phyloP scores from a whole-genome alignment of 148 eudicot species.

The Chenopodium quinoa region DNA sequence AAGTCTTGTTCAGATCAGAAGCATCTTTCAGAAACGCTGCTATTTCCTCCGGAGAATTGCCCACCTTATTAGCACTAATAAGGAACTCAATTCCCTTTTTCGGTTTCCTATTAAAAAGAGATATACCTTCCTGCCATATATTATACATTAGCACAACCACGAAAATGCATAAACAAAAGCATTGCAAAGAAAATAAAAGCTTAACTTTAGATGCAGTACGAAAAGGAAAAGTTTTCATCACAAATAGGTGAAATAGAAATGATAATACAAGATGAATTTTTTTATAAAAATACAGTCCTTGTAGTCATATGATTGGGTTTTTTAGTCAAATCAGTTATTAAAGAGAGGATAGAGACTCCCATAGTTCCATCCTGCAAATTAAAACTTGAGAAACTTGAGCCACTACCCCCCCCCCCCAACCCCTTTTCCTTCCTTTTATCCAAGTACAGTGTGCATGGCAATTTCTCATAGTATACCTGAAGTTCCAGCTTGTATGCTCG shows the following conservation, averaged over 20 bases:
- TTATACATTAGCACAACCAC: conserved; percentile 32
- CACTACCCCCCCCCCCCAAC: background rate
- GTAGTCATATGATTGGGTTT: background rate
- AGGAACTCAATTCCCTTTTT: conserved; percentile 95
- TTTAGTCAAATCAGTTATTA: background rate
- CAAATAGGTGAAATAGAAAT: too few relatives aligned
- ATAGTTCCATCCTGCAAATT: too few relatives aligned
- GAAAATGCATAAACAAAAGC: background rate
- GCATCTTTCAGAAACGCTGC: conserved; percentile 84
- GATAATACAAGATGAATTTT: background rate
- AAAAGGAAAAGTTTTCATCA: background rate
- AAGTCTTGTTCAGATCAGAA: conserved; percentile 74
- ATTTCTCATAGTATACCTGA: conserved; percentile 52
- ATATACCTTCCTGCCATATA: conserved; percentile 98
- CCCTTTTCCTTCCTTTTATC: background rate
- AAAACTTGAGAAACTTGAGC: background rate
- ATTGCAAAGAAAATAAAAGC: background rate
- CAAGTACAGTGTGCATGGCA: background rate
- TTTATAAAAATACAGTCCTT: conserved; percentile 4
- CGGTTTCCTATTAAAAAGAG: conserved; percentile 92
- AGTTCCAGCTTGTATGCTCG: conserved; percentile 99
- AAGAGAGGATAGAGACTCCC: background rate
- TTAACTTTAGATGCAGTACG: background rate
- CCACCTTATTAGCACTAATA: conserved; percentile 93
- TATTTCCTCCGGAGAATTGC: conserved; percentile 81